A percentile compares a stretch with the other conserved stretches of the same genome.
phyloP scores from a whole-genome alignment of 2,329 filamentous ascomycete species.

The Emydomyces testavorans region DNA sequence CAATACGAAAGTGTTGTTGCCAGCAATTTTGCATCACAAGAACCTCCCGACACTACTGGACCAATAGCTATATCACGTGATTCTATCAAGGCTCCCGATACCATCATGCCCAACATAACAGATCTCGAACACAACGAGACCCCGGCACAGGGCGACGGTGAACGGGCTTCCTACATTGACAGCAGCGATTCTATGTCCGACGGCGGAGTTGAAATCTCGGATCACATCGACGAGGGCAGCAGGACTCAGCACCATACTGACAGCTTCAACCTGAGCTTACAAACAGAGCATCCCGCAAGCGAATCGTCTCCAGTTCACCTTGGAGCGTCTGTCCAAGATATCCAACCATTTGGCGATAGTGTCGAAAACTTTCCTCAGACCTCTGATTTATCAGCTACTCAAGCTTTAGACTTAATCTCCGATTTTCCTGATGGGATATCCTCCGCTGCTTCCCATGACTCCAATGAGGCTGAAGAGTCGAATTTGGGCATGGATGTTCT shows the following conservation, averaged over 20 bases:
- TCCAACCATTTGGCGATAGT: not conserved
- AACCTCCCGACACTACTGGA: not conserved
- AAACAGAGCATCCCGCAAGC: not conserved
- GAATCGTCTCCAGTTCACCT: not conserved
- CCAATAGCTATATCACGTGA: not conserved
- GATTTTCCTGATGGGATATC: slow-evolving; percentile 3
- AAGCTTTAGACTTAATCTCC: slow-evolving; percentile 1
- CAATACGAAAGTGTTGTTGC: not conserved
- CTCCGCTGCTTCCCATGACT: not conserved
- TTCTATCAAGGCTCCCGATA: not conserved
- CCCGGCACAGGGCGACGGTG: not conserved
- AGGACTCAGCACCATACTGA: not conserved
- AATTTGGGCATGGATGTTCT: not conserved
- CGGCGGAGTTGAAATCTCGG: not conserved
- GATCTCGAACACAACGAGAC: not conserved
- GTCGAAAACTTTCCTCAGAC: not conserved
- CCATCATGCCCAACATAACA: not conserved
- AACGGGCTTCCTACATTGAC: not conserved
- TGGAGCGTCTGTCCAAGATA: not conserved
- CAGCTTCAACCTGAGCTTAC: not conserved
- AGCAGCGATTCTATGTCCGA: not conserved
- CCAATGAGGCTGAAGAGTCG: not conserved
- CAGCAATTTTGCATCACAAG: not conserved
- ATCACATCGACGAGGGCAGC: not conserved
- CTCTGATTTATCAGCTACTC: not conserved